Conservation (phyloP, 2,329 filamentous ascomycete species). For the Apiospora arundinis region DNA sequence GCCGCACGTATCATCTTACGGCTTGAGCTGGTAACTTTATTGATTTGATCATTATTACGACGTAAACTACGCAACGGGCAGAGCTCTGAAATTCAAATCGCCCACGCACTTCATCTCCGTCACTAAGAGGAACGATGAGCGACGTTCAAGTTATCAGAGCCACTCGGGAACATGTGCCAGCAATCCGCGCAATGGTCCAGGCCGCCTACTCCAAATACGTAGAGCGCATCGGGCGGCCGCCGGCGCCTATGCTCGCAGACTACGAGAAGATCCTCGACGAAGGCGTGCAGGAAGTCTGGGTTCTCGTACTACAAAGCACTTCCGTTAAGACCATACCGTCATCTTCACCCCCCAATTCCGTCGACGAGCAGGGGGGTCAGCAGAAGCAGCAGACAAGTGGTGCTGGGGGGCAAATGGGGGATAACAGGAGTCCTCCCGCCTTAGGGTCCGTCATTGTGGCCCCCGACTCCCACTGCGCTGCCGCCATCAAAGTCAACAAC, state of each 20-base stretch:
- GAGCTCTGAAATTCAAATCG: no score
- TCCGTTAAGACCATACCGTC: neutral
- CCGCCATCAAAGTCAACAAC: constrained; percentile 30
- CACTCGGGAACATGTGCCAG: neutral
- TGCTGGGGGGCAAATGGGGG: constrained; percentile 17
- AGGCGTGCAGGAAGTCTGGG: neutral
- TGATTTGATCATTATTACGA: no score
- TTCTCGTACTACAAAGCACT: neutral
- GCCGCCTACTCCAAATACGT: constrained; percentile 24
- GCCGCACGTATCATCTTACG: neutral
- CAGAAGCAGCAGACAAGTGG: constrained; percentile 10
- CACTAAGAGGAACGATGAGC: neutral
- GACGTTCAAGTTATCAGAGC: constrained; percentile 3
- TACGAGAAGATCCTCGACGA: constrained; percentile 38
- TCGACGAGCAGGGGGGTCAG: neutral
- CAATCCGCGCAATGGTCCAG: constrained; percentile 19
- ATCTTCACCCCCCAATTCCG: neutral
- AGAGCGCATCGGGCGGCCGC: constrained; percentile 35
- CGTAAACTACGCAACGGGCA: neutral
- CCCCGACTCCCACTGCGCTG: constrained; percentile 11
- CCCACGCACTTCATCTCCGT: no score
- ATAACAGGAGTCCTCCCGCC: no score
- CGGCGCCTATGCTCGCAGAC: constrained; percentile 45
- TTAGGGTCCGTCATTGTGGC: constrained; percentile 40
- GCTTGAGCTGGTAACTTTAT: no score